Conservation (phyloP, 139 green algal genomes). For the Volvox reticuliferus region DNA sequence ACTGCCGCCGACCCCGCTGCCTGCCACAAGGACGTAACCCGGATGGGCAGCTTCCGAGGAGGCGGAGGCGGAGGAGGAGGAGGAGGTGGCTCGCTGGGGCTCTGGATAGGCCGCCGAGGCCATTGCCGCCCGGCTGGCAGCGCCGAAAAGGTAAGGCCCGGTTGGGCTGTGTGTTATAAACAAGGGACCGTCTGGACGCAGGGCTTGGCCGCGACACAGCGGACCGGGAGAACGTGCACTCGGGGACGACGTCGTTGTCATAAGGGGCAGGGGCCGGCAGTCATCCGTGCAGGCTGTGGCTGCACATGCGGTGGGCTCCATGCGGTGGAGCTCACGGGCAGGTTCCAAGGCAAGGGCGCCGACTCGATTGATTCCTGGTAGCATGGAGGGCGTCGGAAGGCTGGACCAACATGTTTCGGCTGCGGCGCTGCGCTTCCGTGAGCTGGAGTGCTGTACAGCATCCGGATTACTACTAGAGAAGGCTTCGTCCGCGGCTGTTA, state of each 20-base stretch:
- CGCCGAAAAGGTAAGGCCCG: background rate
- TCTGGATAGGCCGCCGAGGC: constrained; percentile 3
- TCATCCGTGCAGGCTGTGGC: too few species aligned
- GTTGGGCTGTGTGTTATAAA: background rate
- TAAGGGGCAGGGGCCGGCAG: too few species aligned
- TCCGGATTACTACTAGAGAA: background rate
- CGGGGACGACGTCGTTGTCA: too few species aligned
- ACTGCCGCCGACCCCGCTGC: background rate
- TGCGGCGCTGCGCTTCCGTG: background rate
- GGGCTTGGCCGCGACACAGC: too few species aligned
- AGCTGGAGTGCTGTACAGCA: background rate
- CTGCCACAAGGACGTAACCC: background rate
- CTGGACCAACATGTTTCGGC: too few species aligned
- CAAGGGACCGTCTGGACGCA: too few species aligned
- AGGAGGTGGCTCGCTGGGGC: background rate
- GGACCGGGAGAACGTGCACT: too few species aligned
- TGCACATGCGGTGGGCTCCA: too few species aligned
- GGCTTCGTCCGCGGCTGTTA: background rate
- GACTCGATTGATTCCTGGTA: too few species aligned
- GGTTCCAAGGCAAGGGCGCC: too few species aligned
- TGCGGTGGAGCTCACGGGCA: too few species aligned
- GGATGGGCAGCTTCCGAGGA: background rate
- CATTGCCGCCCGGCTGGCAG: background rate
- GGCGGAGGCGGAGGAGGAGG: background rate
- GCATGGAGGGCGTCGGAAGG: too few species aligned